phyloP scores from a whole-genome alignment of 306 rosid genomes.

The Lotus japonicus region DNA sequence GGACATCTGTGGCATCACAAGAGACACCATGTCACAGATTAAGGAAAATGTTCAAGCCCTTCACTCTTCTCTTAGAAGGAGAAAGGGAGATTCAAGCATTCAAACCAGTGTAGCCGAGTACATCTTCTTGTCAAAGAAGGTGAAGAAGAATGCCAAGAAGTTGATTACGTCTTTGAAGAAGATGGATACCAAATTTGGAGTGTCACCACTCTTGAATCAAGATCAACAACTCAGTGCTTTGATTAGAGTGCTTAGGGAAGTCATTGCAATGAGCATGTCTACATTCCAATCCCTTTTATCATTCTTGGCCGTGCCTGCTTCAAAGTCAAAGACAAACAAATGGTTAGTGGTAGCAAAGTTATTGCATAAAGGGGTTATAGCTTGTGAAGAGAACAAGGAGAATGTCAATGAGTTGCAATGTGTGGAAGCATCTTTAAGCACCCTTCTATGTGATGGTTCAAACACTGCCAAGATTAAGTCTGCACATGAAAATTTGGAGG shows the following conservation, averaged over 20 bases:
- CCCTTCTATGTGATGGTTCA: background rate
- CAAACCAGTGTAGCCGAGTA: constrained; percentile 36
- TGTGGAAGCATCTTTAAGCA: constrained; percentile 36
- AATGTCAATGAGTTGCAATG: constrained; percentile 35
- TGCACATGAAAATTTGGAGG: constrained; percentile 31
- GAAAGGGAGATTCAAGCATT: constrained; percentile 47
- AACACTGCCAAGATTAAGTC: constrained; percentile 27
- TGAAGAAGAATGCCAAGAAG: constrained; percentile 52
- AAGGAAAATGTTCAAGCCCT: constrained; percentile 48
- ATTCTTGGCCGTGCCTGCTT: constrained; percentile 25
- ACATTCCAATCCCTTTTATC: constrained; percentile 36
- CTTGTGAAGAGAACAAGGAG: constrained; percentile 28
- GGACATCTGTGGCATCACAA: constrained; percentile 54
- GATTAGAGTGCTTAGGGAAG: constrained; percentile 31
- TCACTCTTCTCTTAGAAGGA: constrained; percentile 57
- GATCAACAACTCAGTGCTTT: constrained; percentile 27
- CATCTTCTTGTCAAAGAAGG: constrained; percentile 37
- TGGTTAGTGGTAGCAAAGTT: constrained; percentile 48
- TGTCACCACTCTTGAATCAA: constrained; percentile 1
- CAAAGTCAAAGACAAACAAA: constrained; percentile 30
- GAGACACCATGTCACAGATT: constrained; percentile 43
- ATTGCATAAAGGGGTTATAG: constrained; percentile 30
- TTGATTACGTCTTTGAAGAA: constrained; percentile 31
- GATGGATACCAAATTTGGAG: constrained; percentile 35
- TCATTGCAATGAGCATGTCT: constrained; percentile 24